Evolutionary conservation across 495 filamentous ascomycete species (phyloP), one percentile per base, ranked within the genome.

Genomic region (Astrocystis sublimbata): DNA sequence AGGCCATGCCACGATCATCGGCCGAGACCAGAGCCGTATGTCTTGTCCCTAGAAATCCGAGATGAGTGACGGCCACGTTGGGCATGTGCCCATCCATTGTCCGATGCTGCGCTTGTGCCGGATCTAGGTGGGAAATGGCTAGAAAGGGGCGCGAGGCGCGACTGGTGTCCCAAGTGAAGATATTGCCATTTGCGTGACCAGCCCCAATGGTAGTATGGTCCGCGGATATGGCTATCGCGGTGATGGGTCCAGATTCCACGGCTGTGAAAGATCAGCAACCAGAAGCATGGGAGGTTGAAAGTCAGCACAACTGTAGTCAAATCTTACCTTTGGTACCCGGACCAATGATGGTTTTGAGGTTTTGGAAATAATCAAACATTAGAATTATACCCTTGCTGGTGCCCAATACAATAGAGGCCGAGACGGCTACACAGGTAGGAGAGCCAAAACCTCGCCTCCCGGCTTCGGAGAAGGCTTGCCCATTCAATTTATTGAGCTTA

Each of bases 1-100:
- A 99, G 8, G 93, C 93, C 94, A 99, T 98, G 45, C 94, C 94
- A 40, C 85, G 83, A 68, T 93, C 92, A 72, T 99, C 92, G 1
- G 93, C 93, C n/a, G 94, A 99, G 26, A 96, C 91, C n/a, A 99
- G 78, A 40, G 94, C 94, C 38, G 94, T 98, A 68, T 96, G 96
- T 54, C 94, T 81, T 13, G 90, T 96, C 23, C 96, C 94, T n/a
- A 99, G 79, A 66, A 99, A 99, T 1, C 93, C 94, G 31, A 98
- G 72, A 78, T 98, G 94, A 33, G 93, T 85, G 46, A 99, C 84
- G 6, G 88, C 81, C 12, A 86, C 83, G 59, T 88, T 89, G 7
- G 87, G 79, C 40, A 93, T 74, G 73, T 99, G 94, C 23, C 94
- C 93, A 82, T 98, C 93, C 6, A 71, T 73, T 19, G 83, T 83